A percentile compares a stretch with the other conserved stretches of the same genome.
Conservation (phyloP, 805 yeast species). For the Candida sonorensis region DNA sequence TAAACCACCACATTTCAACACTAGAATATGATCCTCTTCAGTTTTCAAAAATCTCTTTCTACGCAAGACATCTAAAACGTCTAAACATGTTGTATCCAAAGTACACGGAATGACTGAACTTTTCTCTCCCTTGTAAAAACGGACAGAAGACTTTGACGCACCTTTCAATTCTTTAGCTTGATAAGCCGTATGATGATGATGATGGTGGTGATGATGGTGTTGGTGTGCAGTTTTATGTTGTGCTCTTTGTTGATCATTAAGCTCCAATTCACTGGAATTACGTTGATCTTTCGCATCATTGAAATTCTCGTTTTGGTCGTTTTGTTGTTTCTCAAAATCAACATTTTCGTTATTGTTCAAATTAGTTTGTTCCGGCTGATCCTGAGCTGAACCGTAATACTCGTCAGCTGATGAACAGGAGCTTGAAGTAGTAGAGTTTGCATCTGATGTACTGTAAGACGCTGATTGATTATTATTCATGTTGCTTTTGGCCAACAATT, state of each 20-base stretch:
- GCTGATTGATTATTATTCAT: neutral
- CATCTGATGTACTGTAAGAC: too few species aligned
- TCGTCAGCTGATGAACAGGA: too few species aligned
- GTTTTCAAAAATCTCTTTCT: constrained; percentile 70
- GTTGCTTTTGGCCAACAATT: too few species aligned
- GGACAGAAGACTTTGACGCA: constrained; percentile 34
- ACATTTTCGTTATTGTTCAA: too few species aligned
- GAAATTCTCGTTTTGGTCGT: too few species aligned
- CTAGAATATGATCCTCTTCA: constrained; percentile 67
- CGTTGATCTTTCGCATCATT: too few species aligned
- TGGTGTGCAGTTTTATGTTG: constrained; percentile 4
- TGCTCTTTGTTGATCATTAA: too few species aligned
- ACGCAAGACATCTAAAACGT: constrained; percentile 62
- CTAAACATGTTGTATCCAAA: constrained; percentile 69
- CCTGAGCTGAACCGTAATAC: too few species aligned
- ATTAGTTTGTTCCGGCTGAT: too few species aligned
- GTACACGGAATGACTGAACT: constrained; percentile 76
- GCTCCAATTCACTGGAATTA: too few species aligned
- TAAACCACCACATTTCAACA: constrained; percentile 68
- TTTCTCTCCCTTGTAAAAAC: constrained; percentile 78
- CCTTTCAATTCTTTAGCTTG: constrained; percentile 23
- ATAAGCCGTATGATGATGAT: constrained; percentile 10
- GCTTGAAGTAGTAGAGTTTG: too few species aligned
- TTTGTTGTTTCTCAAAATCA: too few species aligned
- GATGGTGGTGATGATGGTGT: constrained; percentile 12